Base-by-base conservation (phyloP, 2,329 filamentous ascomycete genomes). In the Fusarium lateritium region DNA sequence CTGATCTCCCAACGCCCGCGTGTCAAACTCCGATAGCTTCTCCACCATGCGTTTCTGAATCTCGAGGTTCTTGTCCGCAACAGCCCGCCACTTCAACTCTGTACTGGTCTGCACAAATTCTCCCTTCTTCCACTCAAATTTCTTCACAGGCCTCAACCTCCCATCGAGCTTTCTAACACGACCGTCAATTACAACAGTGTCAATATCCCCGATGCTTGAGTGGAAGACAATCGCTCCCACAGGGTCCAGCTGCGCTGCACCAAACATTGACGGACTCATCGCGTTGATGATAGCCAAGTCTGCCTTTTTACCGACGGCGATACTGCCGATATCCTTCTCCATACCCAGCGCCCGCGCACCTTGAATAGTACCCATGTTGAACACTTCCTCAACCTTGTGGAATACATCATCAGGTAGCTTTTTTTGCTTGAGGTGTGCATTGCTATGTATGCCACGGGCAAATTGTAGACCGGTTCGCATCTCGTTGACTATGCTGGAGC, bases 311-410 rank as follows among this genome's bases (percentile, higher is more conserved):
- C 49, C 49, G 3, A 46, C 33, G 13, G 56, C 56, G 19, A 59
- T 47, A 19, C 56, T 59, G 10, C 56, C 56, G 6, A 59, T 47
- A 15, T 59, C 42, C 2, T 47, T 22, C 3, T 59, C 56, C 56
- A 59, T 59, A 3, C 42, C 42, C 1, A 59, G 14, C 4, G 56
- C 56, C 26, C 56, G n/a, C 7, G 56, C 56, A 11, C 56, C 56
- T 54, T 59, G 56, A 14, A 59, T 42, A 2, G 56, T 59, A 4
- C 49, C 56, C 47, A 59, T 53, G 31, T 59, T 54, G 47, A 31
- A 59, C 1, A 26, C 49, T 5, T 59, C 56, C 11, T 46, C 40
- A 7, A 54, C 49, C 7, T 31, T 45, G 47, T 42, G 49, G 4
- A 40, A 54, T 3, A 40, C 40, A 8, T 59, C 44, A 15, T 46